Conservation (phyloP, 805 yeast species). For the Grigorovia yakushimaensis region DNA sequence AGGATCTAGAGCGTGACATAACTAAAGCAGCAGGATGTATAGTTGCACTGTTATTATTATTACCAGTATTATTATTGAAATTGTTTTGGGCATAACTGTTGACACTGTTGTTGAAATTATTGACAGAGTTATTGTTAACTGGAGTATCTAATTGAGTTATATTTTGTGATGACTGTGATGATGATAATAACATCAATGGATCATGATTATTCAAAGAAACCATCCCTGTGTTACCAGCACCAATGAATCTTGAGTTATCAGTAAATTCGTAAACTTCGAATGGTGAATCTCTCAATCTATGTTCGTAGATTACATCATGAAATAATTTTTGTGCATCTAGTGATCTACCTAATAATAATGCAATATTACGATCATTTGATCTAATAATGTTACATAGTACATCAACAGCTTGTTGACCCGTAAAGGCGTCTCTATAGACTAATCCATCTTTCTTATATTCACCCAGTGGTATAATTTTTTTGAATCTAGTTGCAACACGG, state of each 20-base stretch:
- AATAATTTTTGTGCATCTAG: slow-evolving; percentile 89
- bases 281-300: slow-evolving; percentile 77
- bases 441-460: slow-evolving; percentile 84
- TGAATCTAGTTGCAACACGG: slow-evolving; percentile 69
- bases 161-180: slow-evolving; percentile 5
- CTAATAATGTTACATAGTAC: slow-evolving; percentile 75
- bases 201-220: slow-evolving; percentile 19
- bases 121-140: background rate
- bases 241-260: slow-evolving; percentile 29
- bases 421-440: slow-evolving; percentile 84
- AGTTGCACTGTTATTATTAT: background rate
- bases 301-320: slow-evolving; percentile 93
- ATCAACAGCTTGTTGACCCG: slow-evolving; percentile 91
- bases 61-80: too few species aligned
- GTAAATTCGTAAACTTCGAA: slow-evolving; percentile 82
- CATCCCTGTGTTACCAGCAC: slow-evolving; percentile 15
- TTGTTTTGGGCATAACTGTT: too few species aligned
- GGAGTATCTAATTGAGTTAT: slow-evolving; percentile 3
- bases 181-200: slow-evolving; percentile 19
- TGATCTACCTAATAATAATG: slow-evolving; percentile 79
- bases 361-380: slow-evolving; percentile 85
- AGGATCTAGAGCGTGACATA: slow-evolving; percentile 8
- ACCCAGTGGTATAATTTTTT: slow-evolving; percentile 57
- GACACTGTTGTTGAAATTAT: slow-evolving; percentile 1
- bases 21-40: background rate